Evolutionary conservation across 176 grass and related monocot genomes (phyloP).

Genomic region (Elymus sibiricus): DNA sequence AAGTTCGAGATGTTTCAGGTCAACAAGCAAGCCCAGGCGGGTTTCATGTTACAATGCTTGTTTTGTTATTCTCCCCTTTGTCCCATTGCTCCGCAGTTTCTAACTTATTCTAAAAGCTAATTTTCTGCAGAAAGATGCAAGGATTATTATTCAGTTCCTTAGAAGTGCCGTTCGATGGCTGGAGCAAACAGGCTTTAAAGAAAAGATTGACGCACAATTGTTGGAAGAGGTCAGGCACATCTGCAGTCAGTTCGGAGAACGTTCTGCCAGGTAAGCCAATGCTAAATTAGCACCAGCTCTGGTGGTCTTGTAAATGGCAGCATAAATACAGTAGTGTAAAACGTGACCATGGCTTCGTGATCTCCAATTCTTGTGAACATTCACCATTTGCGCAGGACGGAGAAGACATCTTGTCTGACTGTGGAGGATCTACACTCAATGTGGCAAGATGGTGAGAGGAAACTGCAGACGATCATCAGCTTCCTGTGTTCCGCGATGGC

Average conservation of each 20-base stretch:
- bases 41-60: background rate
- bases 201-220: constrained; percentile 16
- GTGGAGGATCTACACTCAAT: constrained; percentile 16
- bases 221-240: constrained; percentile 18
- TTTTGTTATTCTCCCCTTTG: background rate
- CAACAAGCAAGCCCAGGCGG: constrained; percentile 28
- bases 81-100: background rate
- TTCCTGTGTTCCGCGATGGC: constrained; percentile 8
- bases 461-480: constrained; percentile 29
- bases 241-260: constrained; percentile 25
- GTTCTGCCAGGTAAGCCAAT: constrained; percentile 25
- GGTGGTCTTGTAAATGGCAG: background rate
- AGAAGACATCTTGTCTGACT: background rate
- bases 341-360: background rate
- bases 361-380: background rate
- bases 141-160: constrained; percentile 13
- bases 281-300: background rate
- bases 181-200: background rate
- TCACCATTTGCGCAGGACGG: background rate
- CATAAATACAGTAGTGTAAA: background rate
- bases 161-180: constrained; percentile 13
- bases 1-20: constrained; percentile 41
- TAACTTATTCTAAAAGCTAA: background rate
- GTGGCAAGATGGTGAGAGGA: constrained; percentile 36
- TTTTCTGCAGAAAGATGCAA: constrained; percentile 34